phyloP scores from a whole-genome alignment of 1,139 yeast genomes.

The Suhomyces terraborum region DNA sequence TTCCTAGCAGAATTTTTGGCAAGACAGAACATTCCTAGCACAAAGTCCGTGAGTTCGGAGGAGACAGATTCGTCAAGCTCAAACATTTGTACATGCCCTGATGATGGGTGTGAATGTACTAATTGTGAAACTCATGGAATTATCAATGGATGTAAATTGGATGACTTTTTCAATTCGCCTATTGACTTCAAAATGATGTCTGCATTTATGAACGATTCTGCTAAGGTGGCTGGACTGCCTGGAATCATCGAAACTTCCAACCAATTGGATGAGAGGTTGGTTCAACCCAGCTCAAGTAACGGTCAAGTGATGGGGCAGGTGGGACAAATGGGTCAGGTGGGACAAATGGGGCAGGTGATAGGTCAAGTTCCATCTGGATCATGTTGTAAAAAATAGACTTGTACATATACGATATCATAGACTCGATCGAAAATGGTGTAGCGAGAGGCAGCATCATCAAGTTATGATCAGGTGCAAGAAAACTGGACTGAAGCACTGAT shows the following conservation, averaged over 20 bases:
- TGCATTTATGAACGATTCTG: constrained; percentile 6
- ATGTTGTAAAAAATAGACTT: constrained; percentile 6
- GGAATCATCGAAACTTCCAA: constrained; percentile 1
- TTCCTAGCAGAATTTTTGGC: constrained; percentile 9
- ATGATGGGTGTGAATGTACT: constrained; percentile 50
- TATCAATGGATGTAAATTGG: constrained; percentile 49
- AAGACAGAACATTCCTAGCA: constrained; percentile 6
- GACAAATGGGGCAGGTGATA: too few species aligned
- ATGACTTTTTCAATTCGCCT: constrained; percentile 30
- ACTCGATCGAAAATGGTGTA: too few species aligned
- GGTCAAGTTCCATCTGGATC: neutral
- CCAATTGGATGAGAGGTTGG: neutral
- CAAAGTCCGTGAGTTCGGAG: constrained; percentile 9
- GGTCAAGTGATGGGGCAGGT: neutral
- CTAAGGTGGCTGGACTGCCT: constrained; percentile 9
- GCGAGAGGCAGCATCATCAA: too few species aligned
- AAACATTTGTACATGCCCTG: constrained; percentile 44
- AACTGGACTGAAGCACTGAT: too few species aligned
- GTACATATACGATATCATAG: neutral
- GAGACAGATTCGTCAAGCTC: constrained; percentile 19
- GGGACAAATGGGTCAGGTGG: too few species aligned
- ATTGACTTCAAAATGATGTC: constrained; percentile 10
- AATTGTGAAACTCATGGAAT: constrained; percentile 60
- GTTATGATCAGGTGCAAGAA: too few species aligned
- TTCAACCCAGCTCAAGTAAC: constrained; percentile 1